Evolutionary conservation across 108 stramenopile species (phyloP).

Genomic region (Nitzschia putrida): DNA sequence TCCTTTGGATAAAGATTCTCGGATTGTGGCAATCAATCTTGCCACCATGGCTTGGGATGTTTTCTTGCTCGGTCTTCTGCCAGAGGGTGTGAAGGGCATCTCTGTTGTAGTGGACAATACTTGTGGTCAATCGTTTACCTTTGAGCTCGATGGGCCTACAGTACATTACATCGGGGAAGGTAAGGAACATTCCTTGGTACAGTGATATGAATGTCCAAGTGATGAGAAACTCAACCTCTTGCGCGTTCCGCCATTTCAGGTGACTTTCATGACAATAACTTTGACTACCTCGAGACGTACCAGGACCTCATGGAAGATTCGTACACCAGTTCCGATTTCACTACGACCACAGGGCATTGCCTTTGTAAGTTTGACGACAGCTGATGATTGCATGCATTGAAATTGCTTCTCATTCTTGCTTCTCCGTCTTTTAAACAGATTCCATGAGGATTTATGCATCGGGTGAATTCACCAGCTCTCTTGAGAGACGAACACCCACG

Average conservation of each 20-base stretch:
- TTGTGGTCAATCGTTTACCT: constrained; percentile 11
- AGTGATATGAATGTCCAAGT: too few species aligned
- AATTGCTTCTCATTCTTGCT: too few species aligned
- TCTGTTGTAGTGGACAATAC: constrained; percentile 9
- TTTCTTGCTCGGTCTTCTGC: background rate
- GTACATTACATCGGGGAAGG: background rate
- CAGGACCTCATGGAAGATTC: constrained; percentile 3
- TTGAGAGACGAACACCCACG: constrained; percentile 8
- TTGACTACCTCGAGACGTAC: background rate
- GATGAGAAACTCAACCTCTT: too few species aligned
- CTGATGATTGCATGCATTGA: too few species aligned
- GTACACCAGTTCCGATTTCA: background rate
- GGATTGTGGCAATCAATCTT: constrained; percentile 3
- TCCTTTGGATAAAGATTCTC: background rate
- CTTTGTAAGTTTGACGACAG: background rate
- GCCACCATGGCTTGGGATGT: constrained; percentile 4
- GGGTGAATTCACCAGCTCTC: constrained; percentile 1
- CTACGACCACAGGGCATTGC: background rate
- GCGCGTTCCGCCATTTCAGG: background rate
- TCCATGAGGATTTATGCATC: constrained; percentile 11
- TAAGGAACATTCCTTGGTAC: too few species aligned
- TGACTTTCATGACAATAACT: constrained; percentile 9
- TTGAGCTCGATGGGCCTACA: background rate
- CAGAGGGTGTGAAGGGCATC: background rate
- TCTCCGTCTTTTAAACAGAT: constrained; percentile 12